These are phyloP conservation scores for Pseudomonodictys pantanalensis DNA, from an alignment of 495 filamentous ascomycete genomes.

Conservation along the genomic window DNA sequence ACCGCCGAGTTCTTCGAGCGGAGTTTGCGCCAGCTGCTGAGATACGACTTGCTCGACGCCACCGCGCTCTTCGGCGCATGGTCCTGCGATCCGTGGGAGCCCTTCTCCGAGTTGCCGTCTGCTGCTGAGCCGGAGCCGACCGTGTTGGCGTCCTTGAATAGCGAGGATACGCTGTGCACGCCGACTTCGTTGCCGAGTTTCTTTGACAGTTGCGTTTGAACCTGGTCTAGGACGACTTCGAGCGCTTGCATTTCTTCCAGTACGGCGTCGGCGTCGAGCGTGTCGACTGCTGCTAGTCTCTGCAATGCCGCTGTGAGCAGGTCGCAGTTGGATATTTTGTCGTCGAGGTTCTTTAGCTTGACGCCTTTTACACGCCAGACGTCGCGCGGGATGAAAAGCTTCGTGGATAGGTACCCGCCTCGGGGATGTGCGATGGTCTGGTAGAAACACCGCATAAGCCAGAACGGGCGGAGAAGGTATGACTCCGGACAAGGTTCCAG, in stretches of 20 bases:
- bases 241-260: conserved; percentile 94
- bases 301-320: conserved; percentile 84
- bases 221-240: conserved; percentile 81
- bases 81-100: conserved; percentile 48
- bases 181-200: conserved; percentile 91
- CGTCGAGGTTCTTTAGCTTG: conserved; percentile 84
- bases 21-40: conserved; percentile 76
- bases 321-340: conserved; percentile 94
- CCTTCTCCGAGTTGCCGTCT: conserved; percentile 61
- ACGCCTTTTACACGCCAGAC: conserved; percentile 93
- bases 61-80: conserved; percentile 33
- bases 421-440: conserved; percentile 88
- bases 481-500: conserved; percentile 92
- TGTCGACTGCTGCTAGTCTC: conserved; percentile 79
- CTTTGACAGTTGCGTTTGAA: conserved; percentile 69
- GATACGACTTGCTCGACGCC: conserved; percentile 42
- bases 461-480: conserved; percentile 83
- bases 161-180: conserved; percentile 60
- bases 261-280: conserved; percentile 82
- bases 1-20: conserved; percentile 81
- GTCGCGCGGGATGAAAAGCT: conserved; percentile 86
- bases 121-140: conserved; percentile 49
- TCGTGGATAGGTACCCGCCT: conserved; percentile 86
- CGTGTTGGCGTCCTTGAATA: conserved; percentile 63
- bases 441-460: conserved; percentile 91